These are phyloP conservation scores for Neurospora cerealis DNA, from an alignment of 495 filamentous ascomycete species.

Conservation along the genomic window DNA sequence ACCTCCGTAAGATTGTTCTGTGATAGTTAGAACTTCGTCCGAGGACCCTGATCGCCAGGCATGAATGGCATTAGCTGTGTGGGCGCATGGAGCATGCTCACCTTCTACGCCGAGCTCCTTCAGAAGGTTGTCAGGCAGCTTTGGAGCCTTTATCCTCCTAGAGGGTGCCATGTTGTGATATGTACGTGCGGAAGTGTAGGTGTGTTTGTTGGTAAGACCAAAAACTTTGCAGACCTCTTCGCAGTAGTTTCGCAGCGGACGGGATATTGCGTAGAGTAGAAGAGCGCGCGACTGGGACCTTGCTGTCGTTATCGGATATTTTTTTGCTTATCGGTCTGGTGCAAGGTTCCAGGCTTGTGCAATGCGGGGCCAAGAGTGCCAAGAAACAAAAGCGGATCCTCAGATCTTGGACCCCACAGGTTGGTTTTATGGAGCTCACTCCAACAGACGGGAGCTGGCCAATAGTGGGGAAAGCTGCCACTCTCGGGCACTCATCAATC, in stretches of 20 bases:
- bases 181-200: not conserved
- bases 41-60: not conserved
- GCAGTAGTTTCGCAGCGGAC: too few species aligned
- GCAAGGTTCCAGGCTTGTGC: not conserved
- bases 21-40: not conserved
- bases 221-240: not conserved
- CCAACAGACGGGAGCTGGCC: not conserved
- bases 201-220: not conserved
- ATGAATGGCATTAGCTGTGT: not conserved
- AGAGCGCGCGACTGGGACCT: not conserved
- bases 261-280: too few species aligned
- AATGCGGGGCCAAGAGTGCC: not conserved
- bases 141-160: constrained; percentile 5
- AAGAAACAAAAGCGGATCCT: not conserved
- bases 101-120: constrained; percentile 18
- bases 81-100: not conserved
- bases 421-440: not conserved
- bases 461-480: not conserved
- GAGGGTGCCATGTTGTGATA: constrained; percentile 7
- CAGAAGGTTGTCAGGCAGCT: constrained; percentile 14
- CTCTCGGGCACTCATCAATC: not conserved
- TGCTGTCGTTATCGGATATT: not conserved
- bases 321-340: not conserved
- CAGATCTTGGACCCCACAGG: not conserved
- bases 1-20: not conserved